Evolutionary conservation across 1,284 basidiomycete species (phyloP), one percentile per base, ranked within the genome.

Genomic region (Omphalotus olearius): DNA sequence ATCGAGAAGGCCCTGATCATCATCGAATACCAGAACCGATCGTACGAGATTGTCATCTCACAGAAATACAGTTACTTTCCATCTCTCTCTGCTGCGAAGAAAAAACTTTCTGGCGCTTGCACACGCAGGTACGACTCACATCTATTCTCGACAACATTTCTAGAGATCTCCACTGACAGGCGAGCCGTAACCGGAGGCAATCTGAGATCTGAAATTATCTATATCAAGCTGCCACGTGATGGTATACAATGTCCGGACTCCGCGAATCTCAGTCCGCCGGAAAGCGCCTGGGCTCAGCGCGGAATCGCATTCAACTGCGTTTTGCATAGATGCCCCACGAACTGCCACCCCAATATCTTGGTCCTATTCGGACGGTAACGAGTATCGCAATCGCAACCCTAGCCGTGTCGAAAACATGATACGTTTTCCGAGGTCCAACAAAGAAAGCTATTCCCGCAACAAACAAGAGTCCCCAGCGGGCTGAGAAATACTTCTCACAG

Each of bases 401-500:
- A 0, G 69, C 72, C 26, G 60, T 68, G 51, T 86, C 82, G 56
- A 85, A 84, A 42, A 87, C 76, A 53, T 72, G 61, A 61, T 85
- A 87, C 9, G 80, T 76, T 60, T 69, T 72, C 42, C 82, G 71
- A 14, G 84, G 75, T 6, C 88, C 88, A 26, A 77, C 55, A 10
- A 82, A 56, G 60, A 88, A 82, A 30, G 83, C 79, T 1, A 75
- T 62, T 6, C 62, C 63, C 4, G 78, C 76, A 11, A 88, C 66
- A n/a, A 68, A 56, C 2, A 71, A 57, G 63, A 81, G 74, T 46
- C 71, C 61, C 79, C 79, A 79, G 30, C 73, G 68, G 20, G 71
- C 62, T 9, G 74, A 69, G 23, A 74, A 45, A 9, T 58, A 57
- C 45, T 69, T 63, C 57, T 72, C 70, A 45, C 69, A 64, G 35